Conservation (phyloP, 768 basidiomycete genomes). For the Amanita pallidorosea region DNA sequence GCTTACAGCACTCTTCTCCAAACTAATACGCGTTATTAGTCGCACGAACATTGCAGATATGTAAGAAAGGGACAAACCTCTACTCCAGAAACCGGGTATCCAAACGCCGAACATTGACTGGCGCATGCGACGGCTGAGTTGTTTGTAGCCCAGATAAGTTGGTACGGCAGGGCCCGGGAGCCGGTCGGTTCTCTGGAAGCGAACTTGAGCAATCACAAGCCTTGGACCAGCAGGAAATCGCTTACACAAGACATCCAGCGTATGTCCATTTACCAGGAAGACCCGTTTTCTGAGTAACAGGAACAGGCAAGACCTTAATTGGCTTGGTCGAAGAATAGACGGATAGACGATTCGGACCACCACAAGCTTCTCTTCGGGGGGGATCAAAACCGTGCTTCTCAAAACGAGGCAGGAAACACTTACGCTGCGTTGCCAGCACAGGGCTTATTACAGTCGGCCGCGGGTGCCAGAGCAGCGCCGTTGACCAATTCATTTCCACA, state of each 20-base stretch:
- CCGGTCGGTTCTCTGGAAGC: conserved; percentile 35
- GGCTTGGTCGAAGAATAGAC: conserved; percentile 47
- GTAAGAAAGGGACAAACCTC: conserved; percentile 25
- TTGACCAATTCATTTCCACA: conserved; percentile 60
- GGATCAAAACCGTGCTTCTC: not conserved
- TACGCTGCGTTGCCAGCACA: conserved; percentile 63
- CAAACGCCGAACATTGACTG: conserved; percentile 57
- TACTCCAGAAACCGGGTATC: conserved; percentile 60
- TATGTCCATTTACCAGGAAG: conserved; percentile 60
- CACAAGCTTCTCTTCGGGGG: conserved; percentile 50
- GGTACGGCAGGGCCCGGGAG: conserved; percentile 44
- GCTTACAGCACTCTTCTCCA: conserved; percentile 66
- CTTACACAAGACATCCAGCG: conserved; percentile 57
- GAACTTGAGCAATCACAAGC: not conserved
- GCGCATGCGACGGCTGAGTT: conserved; percentile 59
- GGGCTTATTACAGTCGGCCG: conserved; percentile 55
- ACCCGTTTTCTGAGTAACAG: conserved; percentile 38
- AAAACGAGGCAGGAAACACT: conserved; percentile 2
- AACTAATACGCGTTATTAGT: conserved; percentile 23
- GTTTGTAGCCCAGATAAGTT: conserved; percentile 47
- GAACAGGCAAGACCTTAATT: conserved; percentile 48
- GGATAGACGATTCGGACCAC: conserved; percentile 62
- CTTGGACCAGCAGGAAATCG: conserved; percentile 1
- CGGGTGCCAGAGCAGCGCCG: conserved; percentile 41
- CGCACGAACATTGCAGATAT: not conserved